These are phyloP conservation scores for Leccinum griseonigrum DNA, from an alignment of 1,284 basidiomycete species.

Conservation along the genomic window DNA sequence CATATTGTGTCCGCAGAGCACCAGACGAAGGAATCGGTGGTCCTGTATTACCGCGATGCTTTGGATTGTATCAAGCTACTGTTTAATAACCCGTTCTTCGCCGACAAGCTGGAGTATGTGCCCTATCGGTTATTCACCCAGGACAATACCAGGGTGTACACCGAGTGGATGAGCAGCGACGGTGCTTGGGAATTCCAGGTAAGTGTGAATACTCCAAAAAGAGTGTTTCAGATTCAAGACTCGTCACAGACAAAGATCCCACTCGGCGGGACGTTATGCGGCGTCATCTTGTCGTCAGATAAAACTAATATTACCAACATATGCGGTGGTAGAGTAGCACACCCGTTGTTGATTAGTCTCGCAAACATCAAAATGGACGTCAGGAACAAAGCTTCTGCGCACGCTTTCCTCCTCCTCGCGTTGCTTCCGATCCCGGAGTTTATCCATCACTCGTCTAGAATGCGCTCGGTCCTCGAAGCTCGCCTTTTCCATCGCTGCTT, in stretches of 20 bases:
- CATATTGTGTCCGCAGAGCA: not conserved
- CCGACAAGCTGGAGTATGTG: not conserved
- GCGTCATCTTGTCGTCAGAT: too few species aligned
- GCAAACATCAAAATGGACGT: not conserved
- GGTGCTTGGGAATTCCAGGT: not conserved
- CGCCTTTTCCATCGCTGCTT: not conserved
- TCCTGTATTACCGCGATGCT: not conserved
- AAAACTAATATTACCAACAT: too few species aligned
- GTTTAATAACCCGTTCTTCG: not conserved
- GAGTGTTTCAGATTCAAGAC: too few species aligned
- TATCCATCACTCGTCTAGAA: not conserved
- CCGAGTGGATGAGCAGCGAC: not conserved
- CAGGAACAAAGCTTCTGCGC: not conserved
- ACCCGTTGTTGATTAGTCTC: not conserved
- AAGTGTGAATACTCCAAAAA: not conserved
- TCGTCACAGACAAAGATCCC: not conserved
- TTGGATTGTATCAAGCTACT: not conserved
- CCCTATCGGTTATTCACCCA: not conserved
- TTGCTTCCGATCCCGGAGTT: not conserved
- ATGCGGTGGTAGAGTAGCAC: too few species aligned
- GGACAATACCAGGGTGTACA: not conserved
- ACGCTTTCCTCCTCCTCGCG: not conserved
- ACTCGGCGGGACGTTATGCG: slow-evolving; percentile 9
- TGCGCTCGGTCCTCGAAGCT: not conserved
- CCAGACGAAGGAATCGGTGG: not conserved